Evolutionary conservation across 495 filamentous ascomycete genomes (phyloP).

Genomic region (Hypomontagnella monticulosa): DNA sequence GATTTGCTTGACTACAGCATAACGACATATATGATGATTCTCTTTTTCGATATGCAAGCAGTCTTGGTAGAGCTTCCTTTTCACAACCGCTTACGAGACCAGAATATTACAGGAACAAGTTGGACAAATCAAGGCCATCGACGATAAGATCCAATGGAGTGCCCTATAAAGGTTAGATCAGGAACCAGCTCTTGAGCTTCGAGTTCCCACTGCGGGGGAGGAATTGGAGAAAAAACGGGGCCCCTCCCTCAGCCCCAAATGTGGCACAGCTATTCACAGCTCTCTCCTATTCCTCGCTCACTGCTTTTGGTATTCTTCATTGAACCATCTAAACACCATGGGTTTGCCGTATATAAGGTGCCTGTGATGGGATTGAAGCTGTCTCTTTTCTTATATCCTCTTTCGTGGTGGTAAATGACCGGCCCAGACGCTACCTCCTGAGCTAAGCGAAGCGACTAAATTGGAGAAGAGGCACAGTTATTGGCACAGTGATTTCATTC

Average conservation of each 20-base stretch:
- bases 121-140: too few relatives aligned
- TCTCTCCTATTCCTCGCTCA: too few relatives aligned
- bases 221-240: too few relatives aligned
- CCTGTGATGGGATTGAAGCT: neutral
- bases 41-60: neutral
- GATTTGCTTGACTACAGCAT: conserved; percentile 6
- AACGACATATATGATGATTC: neutral
- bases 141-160: neutral
- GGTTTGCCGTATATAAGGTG: neutral
- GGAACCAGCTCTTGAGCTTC: too few relatives aligned
- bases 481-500: neutral
- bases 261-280: too few relatives aligned
- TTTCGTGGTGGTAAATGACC: neutral
- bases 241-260: too few relatives aligned
- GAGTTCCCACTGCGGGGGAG: too few relatives aligned
- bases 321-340: too few relatives aligned
- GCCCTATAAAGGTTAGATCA: too few relatives aligned
- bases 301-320: too few relatives aligned
- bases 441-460: neutral
- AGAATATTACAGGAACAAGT: too few relatives aligned
- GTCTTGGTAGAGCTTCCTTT: neutral
- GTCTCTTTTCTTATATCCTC: neutral
- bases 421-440: neutral
- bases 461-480: neutral
- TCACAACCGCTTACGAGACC: neutral